A percentile compares a stretch with the other conserved stretches of the same genome.
phyloP scores from a whole-genome alignment of 108 stramenopile genomes.

The Bacterosira constricta region DNA sequence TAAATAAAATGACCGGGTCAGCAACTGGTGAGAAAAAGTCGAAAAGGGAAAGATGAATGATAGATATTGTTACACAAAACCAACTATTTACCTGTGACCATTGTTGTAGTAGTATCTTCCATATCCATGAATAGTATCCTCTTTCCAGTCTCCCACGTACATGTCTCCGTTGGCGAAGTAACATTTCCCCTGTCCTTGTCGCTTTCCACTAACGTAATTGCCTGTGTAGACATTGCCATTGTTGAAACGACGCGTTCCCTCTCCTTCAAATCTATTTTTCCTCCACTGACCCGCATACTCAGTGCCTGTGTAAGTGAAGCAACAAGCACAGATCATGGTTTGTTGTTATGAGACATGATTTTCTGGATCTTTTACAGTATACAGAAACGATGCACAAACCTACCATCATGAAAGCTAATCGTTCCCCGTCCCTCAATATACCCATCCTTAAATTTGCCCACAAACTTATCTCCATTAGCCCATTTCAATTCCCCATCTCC shows the following conservation, averaged over 20 bases:
- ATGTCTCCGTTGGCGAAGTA: slow-evolving; percentile 68
- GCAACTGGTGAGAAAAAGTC: too few species aligned
- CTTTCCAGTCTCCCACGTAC: slow-evolving; percentile 55
- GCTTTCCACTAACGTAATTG: slow-evolving; percentile 44
- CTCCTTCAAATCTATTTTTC: slow-evolving; percentile 62
- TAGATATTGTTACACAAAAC: neutral
- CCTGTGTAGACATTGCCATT: slow-evolving; percentile 71
- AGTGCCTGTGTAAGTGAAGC: slow-evolving; percentile 28
- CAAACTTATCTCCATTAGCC: slow-evolving; percentile 65
- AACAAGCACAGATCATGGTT: too few species aligned
- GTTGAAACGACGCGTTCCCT: slow-evolving; percentile 54
- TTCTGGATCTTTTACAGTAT: too few species aligned
- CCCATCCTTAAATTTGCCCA: slow-evolving; percentile 62
- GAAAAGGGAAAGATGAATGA: too few species aligned
- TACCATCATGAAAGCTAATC: slow-evolving; percentile 54
- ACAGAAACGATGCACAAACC: slow-evolving; percentile 17
- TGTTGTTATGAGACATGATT: too few species aligned
- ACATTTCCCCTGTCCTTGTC: slow-evolving; percentile 60
- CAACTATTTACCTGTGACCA: slow-evolving; percentile 34
- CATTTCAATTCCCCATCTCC: slow-evolving; percentile 61
- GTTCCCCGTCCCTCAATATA: slow-evolving; percentile 60
- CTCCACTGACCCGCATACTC: slow-evolving; percentile 70
- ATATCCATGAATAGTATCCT: slow-evolving; percentile 60
- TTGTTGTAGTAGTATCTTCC: slow-evolving; percentile 66
- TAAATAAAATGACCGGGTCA: too few species aligned